Conservation (phyloP, 768 basidiomycete genomes). For the Mycena rebaudengoi region DNA sequence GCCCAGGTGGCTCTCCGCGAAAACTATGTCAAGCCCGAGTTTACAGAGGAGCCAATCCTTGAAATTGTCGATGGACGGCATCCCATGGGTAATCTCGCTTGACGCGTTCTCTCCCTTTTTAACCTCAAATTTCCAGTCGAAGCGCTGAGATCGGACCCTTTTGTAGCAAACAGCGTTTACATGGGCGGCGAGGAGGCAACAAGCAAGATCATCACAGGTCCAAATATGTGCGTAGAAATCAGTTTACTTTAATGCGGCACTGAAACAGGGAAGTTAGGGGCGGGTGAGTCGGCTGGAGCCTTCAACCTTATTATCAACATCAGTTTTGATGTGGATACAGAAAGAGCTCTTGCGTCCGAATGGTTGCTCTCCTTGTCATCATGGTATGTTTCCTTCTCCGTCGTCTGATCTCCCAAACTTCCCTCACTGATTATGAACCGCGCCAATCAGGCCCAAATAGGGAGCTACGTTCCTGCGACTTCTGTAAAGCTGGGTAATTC, state of each 20-base stretch:
- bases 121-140: conserved; percentile 54
- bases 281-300: conserved; percentile 48
- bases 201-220: conserved; percentile 82
- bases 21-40: conserved; percentile 81
- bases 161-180: conserved; percentile 85
- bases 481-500: conserved; percentile 68
- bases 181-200: conserved; percentile 58
- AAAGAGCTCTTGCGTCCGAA: conserved; percentile 86
- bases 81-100: conserved; percentile 67
- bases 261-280: too few species aligned
- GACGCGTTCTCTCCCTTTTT: not conserved
- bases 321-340: conserved; percentile 41
- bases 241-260: too few species aligned
- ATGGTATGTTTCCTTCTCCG: too few species aligned
- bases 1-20: conserved; percentile 80
- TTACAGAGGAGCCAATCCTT: conserved; percentile 65
- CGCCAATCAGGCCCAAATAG: too few species aligned
- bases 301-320: not conserved
- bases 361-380: conserved; percentile 78
- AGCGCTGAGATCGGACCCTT: conserved; percentile 76
- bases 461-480: conserved; percentile 88
- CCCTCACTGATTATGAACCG: too few species aligned
- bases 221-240: too few species aligned
- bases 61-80: conserved; percentile 89
- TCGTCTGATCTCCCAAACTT: too few species aligned